phyloP scores from a whole-genome alignment of 306 rosid genomes.

The Cucurbita moschata region DNA sequence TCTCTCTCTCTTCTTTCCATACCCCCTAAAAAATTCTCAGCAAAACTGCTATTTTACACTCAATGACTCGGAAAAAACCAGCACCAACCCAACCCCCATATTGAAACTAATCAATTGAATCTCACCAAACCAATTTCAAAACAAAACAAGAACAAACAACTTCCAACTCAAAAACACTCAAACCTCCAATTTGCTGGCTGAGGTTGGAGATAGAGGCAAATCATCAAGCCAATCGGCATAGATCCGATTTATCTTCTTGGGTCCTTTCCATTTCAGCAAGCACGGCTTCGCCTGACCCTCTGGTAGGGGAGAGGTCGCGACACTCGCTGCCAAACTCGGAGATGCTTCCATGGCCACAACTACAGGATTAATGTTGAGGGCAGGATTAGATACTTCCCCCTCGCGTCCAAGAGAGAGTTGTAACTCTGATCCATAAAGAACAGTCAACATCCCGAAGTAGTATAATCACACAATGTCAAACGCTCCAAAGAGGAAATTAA shows the following conservation, averaged over 20 bases:
- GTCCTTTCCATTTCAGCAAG: slow-evolving; percentile 51
- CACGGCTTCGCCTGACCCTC: slow-evolving; percentile 36
- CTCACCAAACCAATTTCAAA: slow-evolving; percentile 6
- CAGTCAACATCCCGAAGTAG: background rate
- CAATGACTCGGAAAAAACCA: background rate
- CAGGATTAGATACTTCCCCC: slow-evolving; percentile 19
- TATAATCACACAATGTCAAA: background rate
- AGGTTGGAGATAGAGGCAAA: slow-evolving; percentile 32
- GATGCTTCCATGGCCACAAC: slow-evolving; percentile 27
- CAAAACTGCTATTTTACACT: background rate
- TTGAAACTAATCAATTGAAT: background rate
- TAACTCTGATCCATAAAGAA: slow-evolving; percentile 42
- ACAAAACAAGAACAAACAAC: background rate
- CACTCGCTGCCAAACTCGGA: slow-evolving; percentile 11
- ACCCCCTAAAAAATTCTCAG: background rate
- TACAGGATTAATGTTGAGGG: slow-evolving; percentile 17
- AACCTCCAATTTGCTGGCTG: slow-evolving; percentile 34
- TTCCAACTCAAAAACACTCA: slow-evolving; percentile 13
- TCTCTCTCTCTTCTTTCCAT: background rate
- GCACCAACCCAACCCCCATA: background rate
- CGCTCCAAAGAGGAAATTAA: background rate
- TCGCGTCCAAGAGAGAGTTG: slow-evolving; percentile 41
- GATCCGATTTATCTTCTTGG: slow-evolving; percentile 62
- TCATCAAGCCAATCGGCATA: slow-evolving; percentile 94
- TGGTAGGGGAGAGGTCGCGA: slow-evolving; percentile 20